These are phyloP conservation scores for Solanum chiquidenum DNA, from an alignment of 257 asterid species.

Conservation along the genomic window DNA sequence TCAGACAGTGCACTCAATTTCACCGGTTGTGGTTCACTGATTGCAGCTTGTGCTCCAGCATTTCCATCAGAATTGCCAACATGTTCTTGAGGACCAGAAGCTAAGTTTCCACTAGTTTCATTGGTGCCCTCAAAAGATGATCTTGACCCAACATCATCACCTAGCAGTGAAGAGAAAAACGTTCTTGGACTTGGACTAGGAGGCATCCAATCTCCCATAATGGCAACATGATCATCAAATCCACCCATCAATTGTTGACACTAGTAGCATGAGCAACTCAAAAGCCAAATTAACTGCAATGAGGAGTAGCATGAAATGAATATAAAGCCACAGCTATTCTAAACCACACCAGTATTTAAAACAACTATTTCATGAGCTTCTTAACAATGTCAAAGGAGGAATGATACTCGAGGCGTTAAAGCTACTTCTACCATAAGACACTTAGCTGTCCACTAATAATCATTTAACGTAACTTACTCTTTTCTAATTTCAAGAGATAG, in stretches of 20 bases:
- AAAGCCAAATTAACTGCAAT: neutral
- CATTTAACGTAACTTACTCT: neutral
- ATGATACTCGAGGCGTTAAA: neutral
- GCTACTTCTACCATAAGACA: neutral
- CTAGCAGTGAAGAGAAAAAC: conserved; percentile 38
- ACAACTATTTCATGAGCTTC: neutral
- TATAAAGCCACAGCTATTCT: conserved; percentile 1
- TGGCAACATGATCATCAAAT: conserved; percentile 54
- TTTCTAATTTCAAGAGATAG: neutral
- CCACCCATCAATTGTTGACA: conserved; percentile 37
- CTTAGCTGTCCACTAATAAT: neutral
- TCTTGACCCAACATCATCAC: conserved; percentile 22
- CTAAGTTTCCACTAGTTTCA: conserved; percentile 18
- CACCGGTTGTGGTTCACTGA: conserved; percentile 14
- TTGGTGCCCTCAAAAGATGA: conserved; percentile 10
- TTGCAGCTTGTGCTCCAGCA: conserved; percentile 9
- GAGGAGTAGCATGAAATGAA: neutral
- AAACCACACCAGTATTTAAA: neutral
- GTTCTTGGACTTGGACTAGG: conserved; percentile 47
- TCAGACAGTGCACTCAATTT: conserved; percentile 19
- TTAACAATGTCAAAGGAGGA: neutral
- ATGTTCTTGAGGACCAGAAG: conserved; percentile 11
- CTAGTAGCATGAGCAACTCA: neutral
- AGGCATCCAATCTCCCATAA: conserved; percentile 67
- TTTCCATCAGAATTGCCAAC: conserved; percentile 7